Base-by-base conservation (phyloP, 441 rosid species). In the Iberis amara region DNA sequence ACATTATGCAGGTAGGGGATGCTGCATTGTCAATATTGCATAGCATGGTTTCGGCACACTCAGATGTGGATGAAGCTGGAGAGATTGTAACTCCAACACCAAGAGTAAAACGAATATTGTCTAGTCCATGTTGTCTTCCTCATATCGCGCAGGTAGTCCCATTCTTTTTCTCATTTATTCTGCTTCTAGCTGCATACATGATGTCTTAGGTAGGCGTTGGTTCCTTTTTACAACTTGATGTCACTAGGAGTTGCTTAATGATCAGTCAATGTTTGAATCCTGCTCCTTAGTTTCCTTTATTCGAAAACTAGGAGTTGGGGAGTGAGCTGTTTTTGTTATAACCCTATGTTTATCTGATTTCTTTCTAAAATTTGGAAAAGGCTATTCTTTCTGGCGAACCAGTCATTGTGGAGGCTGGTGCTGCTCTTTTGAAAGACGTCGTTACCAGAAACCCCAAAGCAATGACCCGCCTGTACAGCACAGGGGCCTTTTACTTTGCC, bases 41-140 rank as follows among this genome's bases (percentile, higher is more conserved):
- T 65, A 79, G 89, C 82, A 94, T 94, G 99, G 99, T 87, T 63
- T 83, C 94, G 61, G 91, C 97, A 30, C 99, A 90, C 82, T 94
- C 99, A 58, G 99, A 94, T 75, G 66, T 94, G 60, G 99, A 94
- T 76, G 99, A 94, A 68, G 99, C 99, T 49, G 99, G 99, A 70
- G 99, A 94, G 80, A 81, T 90, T 64, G 99, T 94, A 52, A 90
- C 99, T 44, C 99, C 99, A 69, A 94, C 99, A 47, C 99, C 99
- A 41, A 82, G 90, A 75, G 99, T 94, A 45, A 94, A 94, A 66
- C 43, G 89, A 57, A 94, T 94, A 55, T 69, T 90, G 75, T 94
- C 96, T 62, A 94, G 99, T 74, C 69, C 85, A 3, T 98, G 99
- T 23, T 94, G 98, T 79, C 86, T 90, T 66, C 99, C 99, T 26